Evolutionary conservation across 192 early-diverging fungal species (phyloP), one percentile per base, ranked within the genome.

Genomic region (Lunasporangiospora selenospora): DNA sequence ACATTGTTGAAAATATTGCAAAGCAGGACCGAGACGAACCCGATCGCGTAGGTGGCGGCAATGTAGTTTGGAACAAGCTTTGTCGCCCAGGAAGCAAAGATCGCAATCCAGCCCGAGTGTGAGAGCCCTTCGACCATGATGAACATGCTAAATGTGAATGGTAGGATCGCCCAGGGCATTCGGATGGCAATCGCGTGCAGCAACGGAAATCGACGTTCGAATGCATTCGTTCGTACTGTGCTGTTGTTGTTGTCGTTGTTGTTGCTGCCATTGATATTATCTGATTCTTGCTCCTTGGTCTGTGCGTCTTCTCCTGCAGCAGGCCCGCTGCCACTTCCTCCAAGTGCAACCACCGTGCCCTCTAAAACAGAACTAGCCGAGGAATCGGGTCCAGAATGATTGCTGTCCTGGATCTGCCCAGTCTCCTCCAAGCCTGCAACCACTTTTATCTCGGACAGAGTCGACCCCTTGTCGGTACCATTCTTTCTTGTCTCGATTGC

Each of bases 61-160:
- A 75, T 65, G 46, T 83, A 80, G 26, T 79, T 81, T 5, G 82
- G 81, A 3, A 83, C 78, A 21, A 89, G 60, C 0, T 53, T 58
- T 16, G 80, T 77, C 16, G 91, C 76, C 4, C 75, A 79, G 18
- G 47, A 77, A 1, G 93, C 87, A 53, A 94, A 81, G 11, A 84
- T 81, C 2, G 82, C 78, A 9, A 84, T 87, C 92, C 91, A 93
- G 0, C 90, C 90, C 10, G 78, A 66, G 24, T 67, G 38, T 3
- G 85, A 73, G 6, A 96, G 84, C 3, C 83, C 86, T 55, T 90
- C 92, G 11, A 92, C 88, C 31, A 95, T 80, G 52, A 94, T 88
- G 78, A 96, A 96, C 91, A 94, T 93, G 19, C 92, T 89, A 29
- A 95, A 66, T 11, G 87, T 78, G 71, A 96, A 96, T 0, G 92